Base-by-base conservation (phyloP, 345 rosid species). In the Arabidopsis arenosa region DNA sequence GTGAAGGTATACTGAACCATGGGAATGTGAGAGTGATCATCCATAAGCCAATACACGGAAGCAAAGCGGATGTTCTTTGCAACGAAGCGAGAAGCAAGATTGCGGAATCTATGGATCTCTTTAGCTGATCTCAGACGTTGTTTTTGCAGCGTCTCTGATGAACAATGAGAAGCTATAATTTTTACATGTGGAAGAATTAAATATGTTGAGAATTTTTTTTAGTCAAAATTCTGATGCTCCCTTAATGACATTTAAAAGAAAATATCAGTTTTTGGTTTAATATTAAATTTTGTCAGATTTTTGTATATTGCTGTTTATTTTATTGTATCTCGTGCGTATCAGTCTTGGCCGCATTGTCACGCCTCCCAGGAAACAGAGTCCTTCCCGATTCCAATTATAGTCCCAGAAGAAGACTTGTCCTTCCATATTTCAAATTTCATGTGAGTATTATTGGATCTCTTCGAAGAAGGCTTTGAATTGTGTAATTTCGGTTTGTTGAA, bases 21-120 rank as follows among this genome's bases (percentile, higher is more conserved):
- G 99, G 99, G 68, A 76, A 74, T 13, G 87, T 90, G 4, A 89
- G 80, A 82, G 87, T 92, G 62, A 72, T 92, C 76, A 80, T 92
- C 77, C 99, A 90, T 76, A 80, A 87, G 74, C 94, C 94, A 0
- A 81, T 92, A 23, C 73, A 81, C 72, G 97, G 93, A 80, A 86
- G 77, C 64, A 77, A 90, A 75, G 79, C 97, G 5, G 87, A 82
- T 72, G 78, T 69, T 52, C 66, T 92, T 37, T 80, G 97, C 80
- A 81, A 74, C 7, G 87, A 85, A 76, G 97, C 97, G 48, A 84
- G 89, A 81, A 83, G 80, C 73, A 75, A 65, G 68, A 90, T 92
- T 48, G 90, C 92, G 14, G 85, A 63, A 26, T 67, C 74, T 0
- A 90, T 89, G 33, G 43, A 60, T 60, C 63, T 41, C 41, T 40